Percentiles rank a stretch among this genome's conserved stretches.
Evolutionary conservation across 768 basidiomycete genomes (phyloP).

Genomic region (Lactifluus pinguis): DNA sequence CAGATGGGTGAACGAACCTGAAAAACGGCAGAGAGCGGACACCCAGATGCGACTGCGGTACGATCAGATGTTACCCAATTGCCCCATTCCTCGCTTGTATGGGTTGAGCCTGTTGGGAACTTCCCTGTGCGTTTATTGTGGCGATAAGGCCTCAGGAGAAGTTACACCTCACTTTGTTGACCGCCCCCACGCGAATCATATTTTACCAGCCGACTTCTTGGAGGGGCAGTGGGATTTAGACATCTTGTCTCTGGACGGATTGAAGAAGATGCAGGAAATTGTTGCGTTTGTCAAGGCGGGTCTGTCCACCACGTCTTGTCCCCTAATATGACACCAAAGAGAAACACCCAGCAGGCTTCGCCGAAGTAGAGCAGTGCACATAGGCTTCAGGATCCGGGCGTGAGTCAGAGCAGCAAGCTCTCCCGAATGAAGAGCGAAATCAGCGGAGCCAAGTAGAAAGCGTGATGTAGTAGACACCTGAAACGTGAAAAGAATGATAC

Average conservation of each 20-base stretch:
- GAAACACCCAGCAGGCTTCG: no score
- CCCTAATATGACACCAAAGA: no score
- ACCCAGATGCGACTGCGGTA: background rate
- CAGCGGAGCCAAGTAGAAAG: no score
- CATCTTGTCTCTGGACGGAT: background rate
- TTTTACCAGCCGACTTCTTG: background rate
- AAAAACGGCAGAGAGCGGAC: background rate
- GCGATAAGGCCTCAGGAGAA: background rate
- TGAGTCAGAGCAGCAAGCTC: no score
- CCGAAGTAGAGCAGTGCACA: no score
- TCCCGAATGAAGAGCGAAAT: no score
- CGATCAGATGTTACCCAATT: background rate
- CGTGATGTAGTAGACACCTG: no score
- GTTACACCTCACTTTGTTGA: background rate
- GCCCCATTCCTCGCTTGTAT: background rate
- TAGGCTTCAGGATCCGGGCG: no score
- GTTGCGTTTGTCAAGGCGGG: background rate
- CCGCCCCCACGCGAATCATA: background rate
- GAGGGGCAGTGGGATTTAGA: background rate
- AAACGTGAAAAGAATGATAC: no score
- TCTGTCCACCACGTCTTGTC: no score
- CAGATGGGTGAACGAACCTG: background rate
- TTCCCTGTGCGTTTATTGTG: background rate
- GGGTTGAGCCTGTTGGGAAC: slow-evolving; percentile 1
- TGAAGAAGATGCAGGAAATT: background rate